Evolutionary conservation across 768 basidiomycete species (phyloP), one percentile per base, ranked within the genome.

Genomic region (Brasilioporus rufonigricans): DNA sequence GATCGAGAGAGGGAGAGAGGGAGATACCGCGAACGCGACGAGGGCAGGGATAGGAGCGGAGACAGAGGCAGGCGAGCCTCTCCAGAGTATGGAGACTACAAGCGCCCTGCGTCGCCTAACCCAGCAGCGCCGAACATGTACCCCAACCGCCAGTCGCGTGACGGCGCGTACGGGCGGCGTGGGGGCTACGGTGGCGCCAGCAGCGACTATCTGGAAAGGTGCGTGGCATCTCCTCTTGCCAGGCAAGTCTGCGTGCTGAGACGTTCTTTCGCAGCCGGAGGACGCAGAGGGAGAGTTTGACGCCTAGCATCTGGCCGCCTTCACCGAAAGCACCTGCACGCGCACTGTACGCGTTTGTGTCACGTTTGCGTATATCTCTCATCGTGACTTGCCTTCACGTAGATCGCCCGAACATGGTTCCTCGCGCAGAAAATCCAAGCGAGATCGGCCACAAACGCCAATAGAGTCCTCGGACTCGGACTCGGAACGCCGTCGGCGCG

Each of bases 261-360:
- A n/a, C 16, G 18, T 5, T 1, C 31, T 10, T 41, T 53, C 48
- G 1, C 56, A 93, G 91, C 61, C 91, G 92, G 31, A 77, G 89
- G 52, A 65, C 76, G 44, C 85, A 92, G 66, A 77, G 92, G 45
- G 83, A 83, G 60, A 75, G 61, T 5, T 80, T 72, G 10, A 77
- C 76, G 6, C 68, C 84, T 2, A 78, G 79, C 60, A 77, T 91
- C n/a, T 94, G 92, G 92, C 92, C 92, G 2, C 71, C 83, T 4
- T 93, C 92, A 3, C 92, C 92, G 0, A 87, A 86, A 59, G 81
- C 77, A 11, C 83, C 84, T 51, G 73, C 79, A 35, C 81, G 89
- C 35, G 69, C 71, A 44, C 58, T 82, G 83, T 89, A 71, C 29
- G 85, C 75, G 3, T 24, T 41, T 7, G 21, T 38, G 54, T 24